Conservation (phyloP, 2,329 filamentous ascomycete genomes). For the Verticillium klebahnii region DNA sequence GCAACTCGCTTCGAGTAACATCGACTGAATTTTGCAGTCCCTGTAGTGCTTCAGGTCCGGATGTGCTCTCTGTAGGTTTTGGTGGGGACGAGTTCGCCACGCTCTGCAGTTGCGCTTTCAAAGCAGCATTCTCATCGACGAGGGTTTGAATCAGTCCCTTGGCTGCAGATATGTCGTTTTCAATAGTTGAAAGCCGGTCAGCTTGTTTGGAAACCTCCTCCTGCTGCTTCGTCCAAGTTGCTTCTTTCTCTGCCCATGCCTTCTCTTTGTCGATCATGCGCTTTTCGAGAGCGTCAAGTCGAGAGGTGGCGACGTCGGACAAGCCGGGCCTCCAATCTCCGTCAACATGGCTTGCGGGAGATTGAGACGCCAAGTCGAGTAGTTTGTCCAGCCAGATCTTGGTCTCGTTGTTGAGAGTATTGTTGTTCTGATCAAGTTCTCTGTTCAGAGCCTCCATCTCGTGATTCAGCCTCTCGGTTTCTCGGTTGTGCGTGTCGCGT, state of each 20-base stretch:
- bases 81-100: background rate
- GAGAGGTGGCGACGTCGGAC: background rate
- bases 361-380: background rate
- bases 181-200: constrained; percentile 6
- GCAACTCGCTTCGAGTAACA: background rate
- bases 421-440: background rate
- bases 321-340: background rate
- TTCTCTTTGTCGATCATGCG: background rate
- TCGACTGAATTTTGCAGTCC: background rate
- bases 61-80: background rate
- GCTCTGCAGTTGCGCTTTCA: background rate
- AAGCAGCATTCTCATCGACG: background rate
- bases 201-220: constrained; percentile 11
- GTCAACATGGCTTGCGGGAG: background rate
- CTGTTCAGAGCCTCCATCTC: background rate
- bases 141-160: constrained; percentile 1
- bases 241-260: background rate
- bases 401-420: background rate
- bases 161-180: background rate
- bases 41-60: background rate
- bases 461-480: background rate
- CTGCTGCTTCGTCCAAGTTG: background rate
- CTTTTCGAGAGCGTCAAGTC: constrained; percentile 6
- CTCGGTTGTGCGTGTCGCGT: background rate
- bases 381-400: background rate